phyloP scores from a whole-genome alignment of 352 stramenopile species.

The Phytophthora fragariaefolia region DNA sequence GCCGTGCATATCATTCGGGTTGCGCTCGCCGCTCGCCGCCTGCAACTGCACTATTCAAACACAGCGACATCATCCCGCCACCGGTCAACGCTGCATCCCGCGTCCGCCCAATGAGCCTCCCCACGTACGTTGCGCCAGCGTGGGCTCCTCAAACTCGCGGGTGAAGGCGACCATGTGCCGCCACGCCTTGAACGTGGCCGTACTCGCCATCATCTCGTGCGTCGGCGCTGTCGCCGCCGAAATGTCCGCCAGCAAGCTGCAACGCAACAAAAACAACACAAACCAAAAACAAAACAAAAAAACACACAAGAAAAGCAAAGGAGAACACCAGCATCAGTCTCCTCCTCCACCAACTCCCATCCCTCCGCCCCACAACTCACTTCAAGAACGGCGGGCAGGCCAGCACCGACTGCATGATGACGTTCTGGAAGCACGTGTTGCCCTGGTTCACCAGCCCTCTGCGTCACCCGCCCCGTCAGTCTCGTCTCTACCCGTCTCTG shows the following conservation, averaged over 20 bases:
- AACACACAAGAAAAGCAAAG: too few relatives aligned
- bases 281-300: constrained; percentile 1
- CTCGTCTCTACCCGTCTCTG: background rate
- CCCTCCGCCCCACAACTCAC: constrained; percentile 39
- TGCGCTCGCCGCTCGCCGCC: constrained; percentile 27
- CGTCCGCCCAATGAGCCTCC: background rate
- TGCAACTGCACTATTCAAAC: constrained; percentile 34
- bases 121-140: constrained; percentile 66
- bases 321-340: too few relatives aligned
- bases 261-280: constrained; percentile 7
- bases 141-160: constrained; percentile 84
- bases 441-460: constrained; percentile 86
- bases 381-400: constrained; percentile 84
- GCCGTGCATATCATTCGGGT: constrained; percentile 39
- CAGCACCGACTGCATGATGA: constrained; percentile 85
- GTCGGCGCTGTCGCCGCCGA: constrained; percentile 56
- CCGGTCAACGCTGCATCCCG: background rate
- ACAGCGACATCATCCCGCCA: background rate
- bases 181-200: constrained; percentile 72
- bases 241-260: constrained; percentile 73
- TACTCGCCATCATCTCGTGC: constrained; percentile 48
- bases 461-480: background rate
- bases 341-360: background rate
- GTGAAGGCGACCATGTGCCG: constrained; percentile 82
- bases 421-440: constrained; percentile 91